Evolutionary conservation across 1,284 basidiomycete genomes (phyloP), one percentile per base, ranked within the genome.

Genomic region (Ceratobasidium sp.): DNA sequence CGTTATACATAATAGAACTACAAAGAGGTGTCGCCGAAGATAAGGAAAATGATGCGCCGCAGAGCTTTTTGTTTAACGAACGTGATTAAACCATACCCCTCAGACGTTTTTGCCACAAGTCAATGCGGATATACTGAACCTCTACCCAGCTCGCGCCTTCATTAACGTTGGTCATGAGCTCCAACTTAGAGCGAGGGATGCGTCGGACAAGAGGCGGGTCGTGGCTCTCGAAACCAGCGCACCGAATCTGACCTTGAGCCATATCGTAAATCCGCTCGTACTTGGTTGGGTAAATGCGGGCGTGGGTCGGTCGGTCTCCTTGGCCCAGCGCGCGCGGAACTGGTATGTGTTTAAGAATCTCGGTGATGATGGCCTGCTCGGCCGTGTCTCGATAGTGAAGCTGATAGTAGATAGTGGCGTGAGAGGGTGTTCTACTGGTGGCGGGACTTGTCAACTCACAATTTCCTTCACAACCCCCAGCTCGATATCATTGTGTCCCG

Each of bases 71-170:
- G n/a, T n/a, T n/a, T n/a, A n/a, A n/a, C n/a, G n/a, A n/a, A n/a
- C n/a, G n/a, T 17, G 8, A 40, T 42, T 60, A 40, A 29, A 43
- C 12, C 25, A 35, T 20, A 13, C 58, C 32, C 32, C 50, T 50
- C 17, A 34, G 58, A 10, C 45, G 43, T 34, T 62, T 62, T 13
- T 42, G 43, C 58, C 58, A 62, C 29, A 62, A 29, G 58, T 62
- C 58, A n/a, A 49, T 62, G 27, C 58, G 58, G 20, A 62, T 62
- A 27, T 62, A 62, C 31, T 47, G 42, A 10, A 62, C 58, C 32
- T 62, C 58, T n/a, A 62, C 58, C 58, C 58, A 62, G 22, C 58
- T 62, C 45, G 58, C 58, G 32, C 58, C 58, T 32, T 42, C 31
- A 25, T 62, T 62, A 17, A 62, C 58, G 32, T 47, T 50, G n/a